Percentiles rank a stretch among this genome's conserved stretches.
Conservation (phyloP, 2,329 filamentous ascomycete species). For the Acrocalymma vagum region DNA sequence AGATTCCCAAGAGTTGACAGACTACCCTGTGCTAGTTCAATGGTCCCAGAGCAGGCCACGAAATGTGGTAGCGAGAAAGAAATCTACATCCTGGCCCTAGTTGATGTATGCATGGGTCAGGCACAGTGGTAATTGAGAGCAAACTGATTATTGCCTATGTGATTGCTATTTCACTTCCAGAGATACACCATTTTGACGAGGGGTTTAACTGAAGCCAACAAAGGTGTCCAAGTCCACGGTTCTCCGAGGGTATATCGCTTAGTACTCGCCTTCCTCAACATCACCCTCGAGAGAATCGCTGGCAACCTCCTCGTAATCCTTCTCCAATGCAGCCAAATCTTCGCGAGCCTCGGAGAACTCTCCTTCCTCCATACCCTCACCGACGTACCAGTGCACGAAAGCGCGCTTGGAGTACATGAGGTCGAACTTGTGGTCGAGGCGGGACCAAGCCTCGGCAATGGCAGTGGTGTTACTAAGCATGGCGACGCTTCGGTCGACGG, state of each 20-base stretch:
- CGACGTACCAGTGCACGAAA: slow-evolving; percentile 82
- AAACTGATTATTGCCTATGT: slow-evolving; percentile 9
- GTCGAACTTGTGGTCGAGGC: slow-evolving; percentile 78
- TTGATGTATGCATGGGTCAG: not conserved
- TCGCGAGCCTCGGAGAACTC: slow-evolving; percentile 89
- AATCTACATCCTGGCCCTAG: too few relatives aligned
- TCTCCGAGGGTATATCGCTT: slow-evolving; percentile 39
- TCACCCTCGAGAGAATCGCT: slow-evolving; percentile 71
- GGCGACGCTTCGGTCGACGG: slow-evolving; percentile 94
- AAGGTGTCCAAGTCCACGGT: slow-evolving; percentile 18
- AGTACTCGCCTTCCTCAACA: slow-evolving; percentile 59
- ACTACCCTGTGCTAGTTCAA: too few relatives aligned
- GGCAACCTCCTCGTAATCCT: slow-evolving; percentile 87
- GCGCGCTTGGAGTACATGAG: slow-evolving; percentile 82
- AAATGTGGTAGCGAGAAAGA: too few relatives aligned
- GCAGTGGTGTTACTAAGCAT: slow-evolving; percentile 81
- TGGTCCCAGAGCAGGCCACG: too few relatives aligned
- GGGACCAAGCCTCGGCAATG: slow-evolving; percentile 77
- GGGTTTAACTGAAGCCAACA: slow-evolving; percentile 21
- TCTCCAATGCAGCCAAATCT: slow-evolving; percentile 84
- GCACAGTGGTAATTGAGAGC: not conserved
- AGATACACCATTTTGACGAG: slow-evolving; percentile 2
- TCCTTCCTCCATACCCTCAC: slow-evolving; percentile 92
- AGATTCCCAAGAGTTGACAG: too few relatives aligned
- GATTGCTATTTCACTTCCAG: slow-evolving; percentile 11